These are phyloP conservation scores for Emmonsia crescens DNA, from an alignment of 2,329 filamentous ascomycete genomes.

Conservation along the genomic window DNA sequence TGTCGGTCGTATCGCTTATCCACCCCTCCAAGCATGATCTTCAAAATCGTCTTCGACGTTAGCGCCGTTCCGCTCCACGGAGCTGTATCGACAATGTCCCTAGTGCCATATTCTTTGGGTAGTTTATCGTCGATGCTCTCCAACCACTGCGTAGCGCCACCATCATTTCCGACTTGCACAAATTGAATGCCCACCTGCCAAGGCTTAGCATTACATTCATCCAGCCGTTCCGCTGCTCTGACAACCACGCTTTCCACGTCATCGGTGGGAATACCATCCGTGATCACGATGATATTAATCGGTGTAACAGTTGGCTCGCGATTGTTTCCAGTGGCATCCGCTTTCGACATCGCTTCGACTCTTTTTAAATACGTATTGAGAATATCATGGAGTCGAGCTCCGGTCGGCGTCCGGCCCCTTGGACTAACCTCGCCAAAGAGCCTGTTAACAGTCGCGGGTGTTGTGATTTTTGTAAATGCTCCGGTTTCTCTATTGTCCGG, in stretches of 20 bases:
- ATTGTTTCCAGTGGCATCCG: constrained; percentile 26
- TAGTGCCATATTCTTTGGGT: constrained; percentile 44
- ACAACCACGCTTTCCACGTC: constrained; percentile 64
- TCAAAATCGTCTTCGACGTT: constrained; percentile 62
- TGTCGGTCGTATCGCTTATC: constrained; percentile 52
- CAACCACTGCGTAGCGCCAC: constrained; percentile 53
- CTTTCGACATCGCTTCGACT: constrained; percentile 36
- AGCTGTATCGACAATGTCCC: constrained; percentile 89
- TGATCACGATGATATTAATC: constrained; percentile 85
- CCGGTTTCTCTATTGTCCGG: constrained; percentile 31
- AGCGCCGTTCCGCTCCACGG: constrained; percentile 54
- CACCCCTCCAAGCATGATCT: constrained; percentile 70
- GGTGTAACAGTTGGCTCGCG: constrained; percentile 48
- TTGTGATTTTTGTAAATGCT: constrained; percentile 55
- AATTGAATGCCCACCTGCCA: constrained; percentile 91
- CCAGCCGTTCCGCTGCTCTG: constrained; percentile 54
- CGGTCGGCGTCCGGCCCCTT: constrained; percentile 57
- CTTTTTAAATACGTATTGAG: constrained; percentile 58
- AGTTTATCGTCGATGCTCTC: constrained; percentile 66
- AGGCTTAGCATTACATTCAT: constrained; percentile 52
- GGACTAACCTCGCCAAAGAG: constrained; percentile 53
- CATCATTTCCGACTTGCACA: constrained; percentile 79
- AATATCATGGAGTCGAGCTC: constrained; percentile 58
- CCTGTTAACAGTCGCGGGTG: constrained; percentile 46
- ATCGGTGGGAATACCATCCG: constrained; percentile 73